Base-by-base conservation (phyloP, 805 yeast genomes). In the Priceomyces medius region DNA sequence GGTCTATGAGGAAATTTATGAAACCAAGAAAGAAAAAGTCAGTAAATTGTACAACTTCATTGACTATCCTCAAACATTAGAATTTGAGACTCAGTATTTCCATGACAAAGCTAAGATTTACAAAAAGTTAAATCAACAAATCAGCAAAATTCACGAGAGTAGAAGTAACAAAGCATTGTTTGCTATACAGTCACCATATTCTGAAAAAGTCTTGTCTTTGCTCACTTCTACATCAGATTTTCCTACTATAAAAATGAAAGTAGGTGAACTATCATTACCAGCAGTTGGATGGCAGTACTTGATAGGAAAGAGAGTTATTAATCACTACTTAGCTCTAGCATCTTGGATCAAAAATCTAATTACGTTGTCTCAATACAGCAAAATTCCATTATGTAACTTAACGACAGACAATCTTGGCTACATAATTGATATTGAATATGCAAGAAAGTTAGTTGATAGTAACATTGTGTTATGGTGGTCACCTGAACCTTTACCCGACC, bases 391-490 rank as follows among this genome's bases (percentile, higher is more conserved):
- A 26, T 88, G 98, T 56, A 91, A 93, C 54, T 64, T 91, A 48
- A 81, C 80, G 47, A 71, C 81, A n/a, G 91, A 85, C 43, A 85
- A 87, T 48, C 72, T 83, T 63, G 83, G 86, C 0, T 86, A 79
- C 51, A 68, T 89, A 52, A 85, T 91, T 44, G 99, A 93, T 61
- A 75, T 91, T 31, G 81, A 81, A 41, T 93, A 88, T 60, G 95
- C 98, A 0, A 73, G 99, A 53, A 73, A 81, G 38, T 71, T 93
- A 42, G 69, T 69, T 14, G 73, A 79, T 35, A 77, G 79, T 36
- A 79, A 81, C 45, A 77, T 86, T 31, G 83, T 91, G 4, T 66
- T 95, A 21, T 93, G 99, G 98, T 93, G 99, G 98, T 86, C 96
- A 0, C 78, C 82, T 3, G 72, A 73, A 14, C 85, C 91, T 0